These are phyloP conservation scores for Globisporangium echinulatum DNA, from an alignment of 352 stramenopile species.

Conservation along the genomic window DNA sequence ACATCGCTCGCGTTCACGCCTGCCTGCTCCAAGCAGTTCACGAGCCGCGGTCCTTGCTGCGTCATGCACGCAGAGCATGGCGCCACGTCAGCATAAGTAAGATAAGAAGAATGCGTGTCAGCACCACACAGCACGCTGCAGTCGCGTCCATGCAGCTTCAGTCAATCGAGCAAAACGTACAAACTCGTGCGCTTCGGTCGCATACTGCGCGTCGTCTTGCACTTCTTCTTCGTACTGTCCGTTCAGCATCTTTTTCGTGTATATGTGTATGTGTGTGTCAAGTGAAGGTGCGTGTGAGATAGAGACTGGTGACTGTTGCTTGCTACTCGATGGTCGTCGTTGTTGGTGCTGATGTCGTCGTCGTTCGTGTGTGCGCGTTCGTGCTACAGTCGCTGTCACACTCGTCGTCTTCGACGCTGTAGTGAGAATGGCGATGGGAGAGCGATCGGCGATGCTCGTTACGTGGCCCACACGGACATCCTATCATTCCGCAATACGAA, in stretches of 20 bases:
- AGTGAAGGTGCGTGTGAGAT: no score
- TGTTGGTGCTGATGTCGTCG: background rate
- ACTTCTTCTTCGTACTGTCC: conserved; percentile 16
- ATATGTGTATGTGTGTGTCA: background rate
- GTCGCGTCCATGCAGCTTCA: no score
- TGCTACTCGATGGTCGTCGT: background rate
- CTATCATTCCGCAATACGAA: background rate
- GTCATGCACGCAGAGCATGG: background rate
- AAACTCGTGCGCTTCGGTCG: conserved; percentile 16
- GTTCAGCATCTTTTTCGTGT: conserved; percentile 7
- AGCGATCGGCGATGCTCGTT: background rate
- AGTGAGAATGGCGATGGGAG: background rate
- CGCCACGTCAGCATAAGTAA: background rate
- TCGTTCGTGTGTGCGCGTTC: background rate
- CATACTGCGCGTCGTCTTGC: conserved; percentile 9
- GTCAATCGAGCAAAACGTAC: conserved; percentile 1
- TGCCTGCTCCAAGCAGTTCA: conserved; percentile 92
- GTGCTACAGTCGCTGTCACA: no score
- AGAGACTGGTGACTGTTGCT: no score
- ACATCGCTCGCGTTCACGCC: conserved; percentile 97
- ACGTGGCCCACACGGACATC: background rate
- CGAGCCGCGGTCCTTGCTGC: conserved; percentile 72
- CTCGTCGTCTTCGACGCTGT: background rate
- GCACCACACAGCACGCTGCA: no score
- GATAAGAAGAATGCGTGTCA: conserved; percentile 3